Conservation (phyloP, 495 filamentous ascomycete species). For the Tuber microsphaerosporum region DNA sequence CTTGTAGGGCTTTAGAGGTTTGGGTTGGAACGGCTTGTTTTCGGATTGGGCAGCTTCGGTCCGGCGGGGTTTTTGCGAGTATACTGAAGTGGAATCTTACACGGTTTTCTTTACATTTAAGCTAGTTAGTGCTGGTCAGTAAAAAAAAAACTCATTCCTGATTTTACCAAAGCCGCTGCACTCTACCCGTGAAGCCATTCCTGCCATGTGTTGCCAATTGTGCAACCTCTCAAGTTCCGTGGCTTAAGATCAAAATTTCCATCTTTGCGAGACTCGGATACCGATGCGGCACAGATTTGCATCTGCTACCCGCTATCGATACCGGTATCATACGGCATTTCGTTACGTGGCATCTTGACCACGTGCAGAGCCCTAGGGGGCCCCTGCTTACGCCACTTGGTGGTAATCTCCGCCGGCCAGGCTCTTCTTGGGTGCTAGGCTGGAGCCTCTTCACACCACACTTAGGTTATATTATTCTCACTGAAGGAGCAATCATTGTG, state of each 20-base stretch:
- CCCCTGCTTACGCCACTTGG: neutral
- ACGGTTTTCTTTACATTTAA: neutral
- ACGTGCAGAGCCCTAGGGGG: neutral
- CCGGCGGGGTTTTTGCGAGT: slow-evolving; percentile 3
- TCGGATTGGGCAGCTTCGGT: slow-evolving; percentile 2
- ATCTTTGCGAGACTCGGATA: neutral
- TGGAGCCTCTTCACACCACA: neutral
- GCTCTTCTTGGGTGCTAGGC: neutral
- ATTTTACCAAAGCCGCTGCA: neutral
- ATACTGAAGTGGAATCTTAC: slow-evolving; percentile 1
- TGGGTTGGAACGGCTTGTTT: slow-evolving; percentile 3
- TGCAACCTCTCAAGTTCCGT: neutral
- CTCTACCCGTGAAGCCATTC: neutral
- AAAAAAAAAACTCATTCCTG: neutral
- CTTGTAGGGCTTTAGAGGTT: slow-evolving; percentile 4
- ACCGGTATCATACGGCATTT: neutral
- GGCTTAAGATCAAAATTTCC: neutral
- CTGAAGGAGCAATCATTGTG: neutral
- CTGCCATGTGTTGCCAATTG: neutral
- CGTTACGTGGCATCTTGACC: neutral
- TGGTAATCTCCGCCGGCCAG: neutral
- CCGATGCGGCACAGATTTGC: neutral
- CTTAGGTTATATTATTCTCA: neutral
- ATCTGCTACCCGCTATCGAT: neutral
- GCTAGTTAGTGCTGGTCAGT: neutral